Conservation (phyloP, 2,329 filamentous ascomycete species). For the Neofusicoccum ribis region DNA sequence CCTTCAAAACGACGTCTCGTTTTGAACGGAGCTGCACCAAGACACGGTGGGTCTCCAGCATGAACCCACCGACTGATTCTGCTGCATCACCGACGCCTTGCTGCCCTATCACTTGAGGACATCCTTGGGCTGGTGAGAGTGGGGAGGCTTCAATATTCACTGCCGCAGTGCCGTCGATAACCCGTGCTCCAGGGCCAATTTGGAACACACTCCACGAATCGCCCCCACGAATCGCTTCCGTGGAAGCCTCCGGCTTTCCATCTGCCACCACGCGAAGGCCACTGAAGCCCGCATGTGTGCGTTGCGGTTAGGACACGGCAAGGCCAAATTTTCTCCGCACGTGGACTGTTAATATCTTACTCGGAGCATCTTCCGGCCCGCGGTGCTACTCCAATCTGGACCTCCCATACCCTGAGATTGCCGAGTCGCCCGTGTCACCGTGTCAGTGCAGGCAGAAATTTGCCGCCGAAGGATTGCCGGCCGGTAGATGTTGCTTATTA, state of each 20-base stretch:
- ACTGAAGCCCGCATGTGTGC: neutral
- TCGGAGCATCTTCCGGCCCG: slow-evolving; percentile 4
- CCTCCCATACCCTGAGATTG: neutral
- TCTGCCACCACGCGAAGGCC: too few species aligned
- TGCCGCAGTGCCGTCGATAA: neutral
- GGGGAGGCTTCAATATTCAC: neutral
- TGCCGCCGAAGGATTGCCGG: slow-evolving; percentile 3
- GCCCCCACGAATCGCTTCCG: neutral
- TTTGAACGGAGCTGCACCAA: neutral
- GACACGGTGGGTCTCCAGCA: neutral
- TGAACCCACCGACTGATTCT: slow-evolving; percentile 3
- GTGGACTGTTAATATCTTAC: neutral
- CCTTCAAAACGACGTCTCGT: neutral
- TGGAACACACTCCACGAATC: neutral
- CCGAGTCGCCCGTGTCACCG: neutral
- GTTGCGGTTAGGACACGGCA: neutral
- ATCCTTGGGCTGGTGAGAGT: neutral
- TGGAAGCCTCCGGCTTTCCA: too few species aligned
- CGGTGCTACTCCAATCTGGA: neutral
- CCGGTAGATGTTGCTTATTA: neutral
- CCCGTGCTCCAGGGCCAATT: neutral
- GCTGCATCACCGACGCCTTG: neutral
- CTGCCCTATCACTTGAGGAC: neutral
- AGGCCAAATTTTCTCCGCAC: neutral
- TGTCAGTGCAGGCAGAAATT: neutral